These are phyloP conservation scores for Penicillium pancosmium DNA, from an alignment of 495 filamentous ascomycete species.

Conservation along the genomic window DNA sequence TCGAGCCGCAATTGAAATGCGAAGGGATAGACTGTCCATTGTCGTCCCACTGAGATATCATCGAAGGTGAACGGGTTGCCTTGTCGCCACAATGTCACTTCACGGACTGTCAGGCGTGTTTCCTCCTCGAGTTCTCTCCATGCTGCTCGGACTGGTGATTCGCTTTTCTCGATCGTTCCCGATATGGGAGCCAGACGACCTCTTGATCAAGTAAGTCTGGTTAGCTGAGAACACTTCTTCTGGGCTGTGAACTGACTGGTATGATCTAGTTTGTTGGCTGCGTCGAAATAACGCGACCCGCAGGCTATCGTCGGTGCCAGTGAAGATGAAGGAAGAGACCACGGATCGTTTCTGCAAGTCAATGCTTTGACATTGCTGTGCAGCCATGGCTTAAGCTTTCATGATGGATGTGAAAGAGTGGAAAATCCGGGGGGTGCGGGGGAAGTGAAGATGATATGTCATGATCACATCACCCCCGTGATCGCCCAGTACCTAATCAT, in stretches of 20 bases:
- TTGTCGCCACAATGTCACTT: slow-evolving; percentile 53
- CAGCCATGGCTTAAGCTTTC: background rate
- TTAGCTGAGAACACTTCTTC: background rate
- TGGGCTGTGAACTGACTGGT: slow-evolving; percentile 39
- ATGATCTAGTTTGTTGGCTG: slow-evolving; percentile 59
- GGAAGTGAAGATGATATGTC: background rate
- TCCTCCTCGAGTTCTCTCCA: slow-evolving; percentile 67
- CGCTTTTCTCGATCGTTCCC: slow-evolving; percentile 56
- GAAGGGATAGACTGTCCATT: slow-evolving; percentile 68
- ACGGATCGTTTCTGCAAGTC: slow-evolving; percentile 46
- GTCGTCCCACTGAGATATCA: slow-evolving; percentile 52
- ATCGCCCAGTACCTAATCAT: too few species aligned
- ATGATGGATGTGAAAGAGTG: background rate
- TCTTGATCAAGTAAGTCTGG: slow-evolving; percentile 25
- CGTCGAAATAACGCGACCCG: slow-evolving; percentile 61
- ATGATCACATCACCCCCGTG: slow-evolving; percentile 3
- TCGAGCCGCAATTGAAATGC: slow-evolving; percentile 35
- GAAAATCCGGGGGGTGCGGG: background rate
- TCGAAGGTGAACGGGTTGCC: slow-evolving; percentile 62
- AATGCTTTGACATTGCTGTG: too few species aligned
- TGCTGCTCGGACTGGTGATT: slow-evolving; percentile 56
- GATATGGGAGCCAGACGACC: slow-evolving; percentile 62
- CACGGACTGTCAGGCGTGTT: slow-evolving; percentile 51
- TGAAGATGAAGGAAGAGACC: slow-evolving; percentile 61
- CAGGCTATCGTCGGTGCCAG: slow-evolving; percentile 30